Evolutionary conservation across 768 basidiomycete genomes (phyloP), one percentile per base, ranked within the genome.

Genomic region (Podaxis mareebaensis): DNA sequence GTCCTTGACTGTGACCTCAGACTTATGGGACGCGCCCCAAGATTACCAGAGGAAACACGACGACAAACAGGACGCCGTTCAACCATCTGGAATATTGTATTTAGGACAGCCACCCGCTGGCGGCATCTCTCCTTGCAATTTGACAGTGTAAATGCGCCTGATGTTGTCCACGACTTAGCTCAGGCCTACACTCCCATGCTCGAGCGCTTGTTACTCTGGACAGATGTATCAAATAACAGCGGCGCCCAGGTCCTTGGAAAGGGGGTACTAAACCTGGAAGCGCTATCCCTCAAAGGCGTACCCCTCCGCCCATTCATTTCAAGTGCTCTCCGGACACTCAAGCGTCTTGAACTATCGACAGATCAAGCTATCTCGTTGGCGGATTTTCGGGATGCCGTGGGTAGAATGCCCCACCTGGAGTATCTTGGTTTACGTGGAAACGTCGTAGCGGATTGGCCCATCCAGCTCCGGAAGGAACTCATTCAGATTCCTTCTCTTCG

Each of bases 401-500:
- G 3, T 13, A 46, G 44, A 6, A 46, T 46, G 44, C 17, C 44
- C 44, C n/a, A 63, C 17, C 64, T 72, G n/a, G 58, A 64, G 53
- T 66, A 70, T 39, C 69, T 72, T 17, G 60, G 57, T 40, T 66
- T 72, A 10, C 63, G 64, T 39, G 67, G 66, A 51, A 61, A 68
- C n/a, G 65, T 69, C 17, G 68, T 69, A 20, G 66, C 65, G 63
- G 66, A 66, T 17, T 72, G 71, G 71, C 69, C 69, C 22, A 20
- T 63, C 30, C 56, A 67, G 38, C 67, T 63, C 17, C n/a, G 48
- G 11, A 65, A 65, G 24, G 66, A 68, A 22, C 61, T 64, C 39
- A 67, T 70, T 36, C 40, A 48, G 5, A 55, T 72, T 26, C 71
- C 69, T n/a, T 66, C 68, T 20, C 55, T 72, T 51, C 63, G 33